Base-by-base conservation (phyloP, 176 grass and related monocot genomes). In the Musa beccarii region DNA sequence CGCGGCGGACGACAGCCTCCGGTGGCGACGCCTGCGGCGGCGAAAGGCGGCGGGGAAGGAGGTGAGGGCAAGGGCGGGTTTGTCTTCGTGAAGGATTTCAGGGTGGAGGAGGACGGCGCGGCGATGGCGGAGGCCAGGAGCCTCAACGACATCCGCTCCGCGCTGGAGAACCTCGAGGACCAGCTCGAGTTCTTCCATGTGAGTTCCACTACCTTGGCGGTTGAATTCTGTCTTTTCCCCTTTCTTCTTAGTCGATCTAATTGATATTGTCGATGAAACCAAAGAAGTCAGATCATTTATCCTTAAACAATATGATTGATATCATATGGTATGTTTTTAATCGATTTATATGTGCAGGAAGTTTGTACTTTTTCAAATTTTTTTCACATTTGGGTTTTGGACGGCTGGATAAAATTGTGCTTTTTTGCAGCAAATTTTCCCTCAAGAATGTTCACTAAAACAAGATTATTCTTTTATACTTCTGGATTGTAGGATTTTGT, bases 111-210 rank as follows among this genome's bases (percentile, higher is more conserved):
- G n/a, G 84, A 66, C 50, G 71, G 76, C 1, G 80, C 83, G 65
- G 88, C 87, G 53, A 57, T 90, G 62, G 85, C 74, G 12, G 90
- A 96, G 77, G 93, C 88, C 51, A 86, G 81, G 79, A 97, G 93
- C 81, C 85, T 97, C 67, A 81, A 93, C 74, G 84, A 90, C 67
- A 97, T 97, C 76, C 86, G 93, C 59, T 76, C 85, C 24, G 90
- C 90, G 50, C 84, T 97, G 25, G 93, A 97, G 86, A 87, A 93
- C 80, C 86, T 97, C 29, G 93, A 92, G 81, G 87, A 90, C 69
- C 84, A 90, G 82, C 90, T 97, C 80, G 90, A 89, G 74, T 97
- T 93, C 84, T 54, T 93, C 63, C 93, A 90, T 74, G 93, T 97
- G 74, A 90, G 90, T 15, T 54, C 17, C 5, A 17, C 1, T 5